Evolutionary conservation across 805 yeast species (phyloP).

Genomic region (Candida germanica): DNA sequence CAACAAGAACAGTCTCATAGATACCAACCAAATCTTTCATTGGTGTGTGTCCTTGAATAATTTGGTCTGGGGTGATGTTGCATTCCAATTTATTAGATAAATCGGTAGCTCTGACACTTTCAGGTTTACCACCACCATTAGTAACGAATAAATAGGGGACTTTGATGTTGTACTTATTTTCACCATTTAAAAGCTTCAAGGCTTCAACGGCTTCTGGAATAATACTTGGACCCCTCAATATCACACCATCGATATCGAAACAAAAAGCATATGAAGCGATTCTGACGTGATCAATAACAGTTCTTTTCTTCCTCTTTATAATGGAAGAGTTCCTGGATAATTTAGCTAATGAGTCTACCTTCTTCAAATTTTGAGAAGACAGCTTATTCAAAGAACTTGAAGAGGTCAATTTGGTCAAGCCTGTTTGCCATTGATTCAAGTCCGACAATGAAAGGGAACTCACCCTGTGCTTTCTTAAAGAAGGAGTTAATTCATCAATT

Average conservation of each 20-base stretch:
- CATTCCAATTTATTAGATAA: conserved; percentile 58
- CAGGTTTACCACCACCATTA: conserved; percentile 91
- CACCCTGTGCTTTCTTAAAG: conserved; percentile 58
- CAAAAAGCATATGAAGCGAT: conserved; percentile 86
- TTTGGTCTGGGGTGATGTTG: conserved; percentile 69
- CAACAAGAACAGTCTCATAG: conserved; percentile 74
- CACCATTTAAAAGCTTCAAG: conserved; percentile 68
- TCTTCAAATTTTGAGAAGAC: conserved; percentile 35
- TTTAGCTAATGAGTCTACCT: conserved; percentile 44
- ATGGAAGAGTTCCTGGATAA: conserved; percentile 46
- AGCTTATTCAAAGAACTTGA: conserved; percentile 34
- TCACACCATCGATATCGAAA: conserved; percentile 90
- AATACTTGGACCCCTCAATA: conserved; percentile 79
- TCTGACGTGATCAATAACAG: conserved; percentile 63
- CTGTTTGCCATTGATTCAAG: conserved; percentile 58
- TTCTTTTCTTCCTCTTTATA: conserved; percentile 46
- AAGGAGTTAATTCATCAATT: conserved; percentile 63
- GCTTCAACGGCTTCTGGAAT: conserved; percentile 80
- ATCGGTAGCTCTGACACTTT: conserved; percentile 68
- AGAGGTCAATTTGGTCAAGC: conserved; percentile 39
- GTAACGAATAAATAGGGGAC: conserved; percentile 86
- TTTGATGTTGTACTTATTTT: conserved; percentile 69
- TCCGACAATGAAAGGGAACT: conserved; percentile 68
- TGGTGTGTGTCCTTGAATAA: conserved; percentile 92
- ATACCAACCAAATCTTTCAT: conserved; percentile 75